A percentile compares a stretch with the other conserved stretches of the same genome.
phyloP scores from a whole-genome alignment of 495 filamentous ascomycete genomes.

The Haplographium delicatum region DNA sequence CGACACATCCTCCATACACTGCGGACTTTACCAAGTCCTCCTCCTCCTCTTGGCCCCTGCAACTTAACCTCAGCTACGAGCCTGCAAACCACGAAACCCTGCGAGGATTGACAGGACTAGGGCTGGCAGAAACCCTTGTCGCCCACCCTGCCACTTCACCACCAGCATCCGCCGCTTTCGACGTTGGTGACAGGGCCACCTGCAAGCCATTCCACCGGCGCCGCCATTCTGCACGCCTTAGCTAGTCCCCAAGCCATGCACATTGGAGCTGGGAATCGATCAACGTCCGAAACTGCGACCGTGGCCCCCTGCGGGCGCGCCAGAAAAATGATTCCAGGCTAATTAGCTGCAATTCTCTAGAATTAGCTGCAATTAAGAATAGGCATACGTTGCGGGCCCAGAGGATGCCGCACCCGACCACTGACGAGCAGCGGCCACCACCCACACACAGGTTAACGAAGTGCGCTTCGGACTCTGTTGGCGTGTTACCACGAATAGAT shows the following conservation, averaged over 20 bases:
- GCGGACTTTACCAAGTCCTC: constrained; percentile 9
- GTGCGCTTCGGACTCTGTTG: not conserved
- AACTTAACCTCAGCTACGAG: constrained; percentile 16
- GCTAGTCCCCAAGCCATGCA: constrained; percentile 7
- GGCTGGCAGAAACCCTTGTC: constrained; percentile 13
- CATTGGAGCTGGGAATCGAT: not conserved
- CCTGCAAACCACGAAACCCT: constrained; percentile 5
- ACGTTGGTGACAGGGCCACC: constrained; percentile 13
- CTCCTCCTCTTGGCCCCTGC: constrained; percentile 7
- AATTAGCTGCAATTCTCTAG: constrained; percentile 22
- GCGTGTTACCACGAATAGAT: constrained; percentile 21
- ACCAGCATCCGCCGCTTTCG: not conserved
- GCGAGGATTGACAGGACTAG: constrained; percentile 15
- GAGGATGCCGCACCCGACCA: too few relatives aligned
- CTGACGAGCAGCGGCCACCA: not conserved
- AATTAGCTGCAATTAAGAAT: not conserved
- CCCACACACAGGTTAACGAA: not conserved
- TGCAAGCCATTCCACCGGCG: constrained; percentile 15
- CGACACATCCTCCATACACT: constrained; percentile 9
- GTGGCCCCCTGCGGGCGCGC: constrained; percentile 10
- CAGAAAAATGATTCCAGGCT: constrained; percentile 12
- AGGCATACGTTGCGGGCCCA: too few relatives aligned
- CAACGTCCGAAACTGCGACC: too few relatives aligned
- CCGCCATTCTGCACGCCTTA: constrained; percentile 17
- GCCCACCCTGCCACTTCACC: not conserved